Evolutionary conservation across 257 asterid genomes (phyloP), one percentile per base, ranked within the genome.

Genomic region (Nyctanthes arbortristis): DNA sequence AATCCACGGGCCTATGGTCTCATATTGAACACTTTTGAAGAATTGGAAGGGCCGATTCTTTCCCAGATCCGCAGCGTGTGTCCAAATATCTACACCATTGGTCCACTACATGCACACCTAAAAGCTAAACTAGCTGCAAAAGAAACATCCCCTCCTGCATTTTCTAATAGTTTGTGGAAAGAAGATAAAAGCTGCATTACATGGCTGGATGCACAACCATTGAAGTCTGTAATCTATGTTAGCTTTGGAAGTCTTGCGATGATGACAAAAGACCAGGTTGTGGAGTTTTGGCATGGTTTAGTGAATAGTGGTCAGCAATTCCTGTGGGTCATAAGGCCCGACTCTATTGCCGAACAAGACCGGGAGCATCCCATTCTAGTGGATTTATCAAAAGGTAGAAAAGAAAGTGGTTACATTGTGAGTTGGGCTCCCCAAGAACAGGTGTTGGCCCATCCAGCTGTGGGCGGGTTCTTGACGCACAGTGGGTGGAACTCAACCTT

Each of bases 401-500:
- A 33, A 29, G 76, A 83, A 66, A 82, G 85, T 57, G 96, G 94
- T 0, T 82, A 72, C 67, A 67, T 89, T 11, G 88, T 87, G 10
- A 66, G 70, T 0, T 89, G 96, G 96, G 90, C 90, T 0, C 90
- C 88, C 2, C 96, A 89, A 36, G 91, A 83, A 9, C 86, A 81
- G 78, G 93, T 84, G 1, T 69, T 89, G 74, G 81, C 78, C 18
- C 93, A 89, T 71, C 72, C 63, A 0, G 76, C 93, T 0, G 59
- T 89, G 12, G 91, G 88, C 0, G 91, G 88, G 4, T 89, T 89
- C 68, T 67, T 86, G 80, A 88, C 96, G 0, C 96, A 88, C 58
- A 75, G 84, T 22, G 96, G 96, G 2, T 88, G 96, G 93, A 88
- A 88, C 66, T 88, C 96, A 1, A 86, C 89, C 0, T 7, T 86